These are phyloP conservation scores for Selaginella tamariscina DNA, from an alignment of 75 land plant species.

Conservation along the genomic window DNA sequence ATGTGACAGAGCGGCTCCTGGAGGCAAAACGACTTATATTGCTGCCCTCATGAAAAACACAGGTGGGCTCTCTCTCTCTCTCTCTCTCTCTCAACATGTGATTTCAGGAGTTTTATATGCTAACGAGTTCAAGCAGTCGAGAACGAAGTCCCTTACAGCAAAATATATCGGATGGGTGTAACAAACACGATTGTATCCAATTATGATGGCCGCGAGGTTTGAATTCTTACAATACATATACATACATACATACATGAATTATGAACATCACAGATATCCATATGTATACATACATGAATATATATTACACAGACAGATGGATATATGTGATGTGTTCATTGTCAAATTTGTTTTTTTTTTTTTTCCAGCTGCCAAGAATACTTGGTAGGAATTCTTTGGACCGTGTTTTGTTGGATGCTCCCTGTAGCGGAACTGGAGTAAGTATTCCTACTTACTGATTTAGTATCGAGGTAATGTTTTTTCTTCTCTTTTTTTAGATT, in stretches of 20 bases:
- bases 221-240: too few species aligned
- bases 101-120: constrained; percentile 71
- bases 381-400: constrained; percentile 63
- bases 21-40: constrained; percentile 95
- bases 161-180: constrained; percentile 84
- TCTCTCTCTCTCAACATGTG: background rate
- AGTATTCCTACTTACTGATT: constrained; percentile 22
- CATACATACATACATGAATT: too few species aligned
- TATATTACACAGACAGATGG: too few species aligned
- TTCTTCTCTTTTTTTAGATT: constrained; percentile 37
- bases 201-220: constrained; percentile 93
- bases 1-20: constrained; percentile 81
- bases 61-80: constrained; percentile 29
- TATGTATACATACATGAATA: too few species aligned
- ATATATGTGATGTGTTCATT: too few species aligned
- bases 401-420: constrained; percentile 86
- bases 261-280: too few species aligned
- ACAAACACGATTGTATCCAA: constrained; percentile 77
- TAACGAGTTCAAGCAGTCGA: constrained; percentile 68
- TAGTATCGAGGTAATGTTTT: background rate
- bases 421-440: constrained; percentile 98
- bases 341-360: too few species aligned
- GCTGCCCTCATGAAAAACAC: constrained; percentile 97
- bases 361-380: constrained; percentile 66
- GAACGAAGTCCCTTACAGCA: constrained; percentile 71